Evolutionary conservation across 1,139 yeast genomes (phyloP), one percentile per base, ranked within the genome.

Genomic region (Suhomyces wounanorum): DNA sequence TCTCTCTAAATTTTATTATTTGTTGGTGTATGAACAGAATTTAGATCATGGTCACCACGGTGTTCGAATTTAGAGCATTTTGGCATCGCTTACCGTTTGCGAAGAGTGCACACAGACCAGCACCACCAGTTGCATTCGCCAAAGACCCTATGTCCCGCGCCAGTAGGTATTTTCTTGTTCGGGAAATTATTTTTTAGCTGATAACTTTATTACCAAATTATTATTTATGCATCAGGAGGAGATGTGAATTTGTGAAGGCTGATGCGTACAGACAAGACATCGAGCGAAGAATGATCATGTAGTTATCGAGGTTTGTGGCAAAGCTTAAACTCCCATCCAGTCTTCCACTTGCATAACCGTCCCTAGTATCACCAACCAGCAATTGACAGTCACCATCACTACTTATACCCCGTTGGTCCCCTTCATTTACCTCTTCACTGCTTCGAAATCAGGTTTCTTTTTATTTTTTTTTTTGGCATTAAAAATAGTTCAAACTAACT

Each of bases 191-290:
- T 47, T 47, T 47, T 17, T 39, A 16, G 25, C 36, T 17, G 43
- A 47, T 33, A 39, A 25, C 46, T 35, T 39, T 43, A 43, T 39
- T 33, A 10, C 8, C 37, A 11, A 16, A 39, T 16, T 39, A 43
- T 47, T 42, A 23, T 47, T 47, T 38, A 33, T 43, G 50, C 37
- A 47, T 25, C 13, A 5, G 21, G 9, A 21, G 40, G 31, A 47
- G 49, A 36, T 38, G 45, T 37, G 45, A 47, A 42, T 42, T 47
- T 31, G 37, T 42, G 28, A 39, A 23, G 44, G 44, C 49, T 35
- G 36, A 26, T 39, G 43, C 40, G 23, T 35, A 40, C 38, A 39
- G 43, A 47, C 49, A 40, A 41, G 49, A 41, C 45, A 46, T 41
- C 45, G 42, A 40, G 31, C 39, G 43, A 28, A 41, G 43, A 37